phyloP scores from a whole-genome alignment of 108 stramenopile species.

The Cyclotella choctawhatcheeana region DNA sequence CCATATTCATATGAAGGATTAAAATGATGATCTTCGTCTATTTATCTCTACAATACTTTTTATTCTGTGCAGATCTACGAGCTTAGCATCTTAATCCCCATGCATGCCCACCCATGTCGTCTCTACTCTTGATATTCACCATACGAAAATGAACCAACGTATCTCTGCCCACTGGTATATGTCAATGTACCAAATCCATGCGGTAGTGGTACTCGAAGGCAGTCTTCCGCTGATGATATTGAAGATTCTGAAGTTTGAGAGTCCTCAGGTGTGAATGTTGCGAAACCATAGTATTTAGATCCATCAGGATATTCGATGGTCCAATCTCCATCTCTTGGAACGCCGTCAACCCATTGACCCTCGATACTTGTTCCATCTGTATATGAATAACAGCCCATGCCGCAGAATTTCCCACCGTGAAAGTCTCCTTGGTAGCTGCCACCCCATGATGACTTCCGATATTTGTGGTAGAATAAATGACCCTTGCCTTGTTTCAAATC shows the following conservation, averaged over 20 bases:
- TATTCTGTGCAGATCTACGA: no score
- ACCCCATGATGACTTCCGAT: conserved; percentile 13
- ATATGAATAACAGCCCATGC: conserved; percentile 40
- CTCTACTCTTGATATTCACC: conserved; percentile 25
- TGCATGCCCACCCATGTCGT: no score
- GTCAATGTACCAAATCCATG: conserved; percentile 47
- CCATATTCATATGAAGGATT: no score
- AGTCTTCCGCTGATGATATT: conserved; percentile 4
- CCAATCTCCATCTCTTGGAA: conserved; percentile 50
- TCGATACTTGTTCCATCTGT: conserved; percentile 41
- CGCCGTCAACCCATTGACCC: conserved; percentile 48
- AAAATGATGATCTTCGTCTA: no score
- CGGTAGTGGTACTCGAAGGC: conserved; percentile 34
- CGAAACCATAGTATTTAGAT: conserved; percentile 48
- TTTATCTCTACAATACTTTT: no score
- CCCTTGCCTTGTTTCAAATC: conserved; percentile 46
- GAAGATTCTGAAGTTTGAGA: conserved; percentile 5
- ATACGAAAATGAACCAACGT: conserved; percentile 41
- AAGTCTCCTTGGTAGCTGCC: conserved; percentile 44
- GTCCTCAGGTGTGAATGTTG: conserved; percentile 33
- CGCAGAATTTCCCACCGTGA: conserved; percentile 29
- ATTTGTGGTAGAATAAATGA: conserved; percentile 8
- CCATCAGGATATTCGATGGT: conserved; percentile 48
- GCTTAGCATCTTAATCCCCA: no score
- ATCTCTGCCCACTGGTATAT: conserved; percentile 37